Base-by-base conservation (phyloP, 257 asterid genomes). In the Galeopsis tetrahit region DNA sequence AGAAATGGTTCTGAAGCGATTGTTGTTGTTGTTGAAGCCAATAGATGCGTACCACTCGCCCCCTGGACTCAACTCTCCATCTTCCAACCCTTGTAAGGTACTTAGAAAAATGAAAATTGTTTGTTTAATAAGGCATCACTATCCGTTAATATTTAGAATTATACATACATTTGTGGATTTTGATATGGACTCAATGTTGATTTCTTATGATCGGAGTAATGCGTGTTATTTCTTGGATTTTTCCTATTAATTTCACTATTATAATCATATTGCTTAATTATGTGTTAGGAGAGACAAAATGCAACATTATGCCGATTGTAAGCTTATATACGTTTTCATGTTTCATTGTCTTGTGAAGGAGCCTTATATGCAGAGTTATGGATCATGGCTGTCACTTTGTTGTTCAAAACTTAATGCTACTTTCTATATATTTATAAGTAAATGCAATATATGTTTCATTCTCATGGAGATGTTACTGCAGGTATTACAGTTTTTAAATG, bases 11-110 rank as follows among this genome's bases (percentile, higher is more conserved):
- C 82, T 85, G 76, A 88, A 87, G 78, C 88, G 96, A 69, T 77
- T 91, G 74, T 61, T 89, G 82, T 69, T 91, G 72, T 76, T 91
- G 42, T 36, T 87, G 71, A 91, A 89, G 88, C 88, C 96, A 14
- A 69, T 87, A 69, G 96, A 87, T 35, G 78, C 63, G 43, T 82
- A 53, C 80, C 89, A 86, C 8, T 66, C 82, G 49, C 77, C 46
- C 69, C 79, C 36, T 75, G 86, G 66, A 51, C 59, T 82, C 63
- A 33, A 74, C 38, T 5, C 67, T 8, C 44, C 84, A 71, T 77
- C 77, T 64, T 69, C 84, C 79, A 79, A 68, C 75, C 77, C 70
- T 69, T 69, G 79, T 15, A 88, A 83, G 90, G 97, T 90, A 76
- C 44, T 17, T 35, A 61, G n/a, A n/a, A 28, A 51, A 52, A 15